Base-by-base conservation (phyloP, 139 green algal genomes). In the Chara braunii region DNA sequence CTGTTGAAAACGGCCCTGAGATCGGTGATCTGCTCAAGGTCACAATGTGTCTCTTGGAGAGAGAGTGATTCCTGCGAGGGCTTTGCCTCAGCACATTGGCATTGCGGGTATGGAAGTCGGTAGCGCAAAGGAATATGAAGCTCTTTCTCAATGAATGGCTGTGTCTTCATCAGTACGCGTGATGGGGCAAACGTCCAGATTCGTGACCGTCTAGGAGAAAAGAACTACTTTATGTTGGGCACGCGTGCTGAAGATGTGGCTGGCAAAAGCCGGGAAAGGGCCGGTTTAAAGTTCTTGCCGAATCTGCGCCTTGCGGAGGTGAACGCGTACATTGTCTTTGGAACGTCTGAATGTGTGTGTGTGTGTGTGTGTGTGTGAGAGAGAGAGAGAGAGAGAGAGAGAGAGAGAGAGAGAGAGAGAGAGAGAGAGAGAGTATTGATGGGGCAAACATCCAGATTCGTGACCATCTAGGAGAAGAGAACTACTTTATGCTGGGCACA, bases 171-270 rank as follows among this genome's bases (percentile, higher is more conserved):
- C 50, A 93, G 93, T 72, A 99, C 93, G 18, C 85, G 97, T 77
- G 93, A 99, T 71, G 93, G 93, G 42, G 93, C 93, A 42, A 99
- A 98, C 80, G 85, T 99, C 24, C 93, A 99, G 85, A 99, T 99
- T 48, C 90, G 86, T 0, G 85, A 98, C 78, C 84, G 82, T 61
- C 79, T 83, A 18, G 81, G 84, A 26, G 64, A 85, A 60, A 85
- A 94, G 44, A 91, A 94, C 80, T 78, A 91, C 64, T 94, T 94
- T 76, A 74, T 90, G 6, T 94, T 94, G 58, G 87, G 87, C 45
- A 72, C 81, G n/a, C 60, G 68, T 26, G 80, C 79, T 4, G 59
- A 85, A 30, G 85, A 91, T 37, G 70, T 90, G n/a, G 50, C 50
- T 30, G 50, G 62, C 18, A 60, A 94, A 48, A 82, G 91, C 56